Evolutionary conservation across 345 rosid genomes (phyloP), one percentile per base, ranked within the genome.

Genomic region (Arabis alpina): DNA sequence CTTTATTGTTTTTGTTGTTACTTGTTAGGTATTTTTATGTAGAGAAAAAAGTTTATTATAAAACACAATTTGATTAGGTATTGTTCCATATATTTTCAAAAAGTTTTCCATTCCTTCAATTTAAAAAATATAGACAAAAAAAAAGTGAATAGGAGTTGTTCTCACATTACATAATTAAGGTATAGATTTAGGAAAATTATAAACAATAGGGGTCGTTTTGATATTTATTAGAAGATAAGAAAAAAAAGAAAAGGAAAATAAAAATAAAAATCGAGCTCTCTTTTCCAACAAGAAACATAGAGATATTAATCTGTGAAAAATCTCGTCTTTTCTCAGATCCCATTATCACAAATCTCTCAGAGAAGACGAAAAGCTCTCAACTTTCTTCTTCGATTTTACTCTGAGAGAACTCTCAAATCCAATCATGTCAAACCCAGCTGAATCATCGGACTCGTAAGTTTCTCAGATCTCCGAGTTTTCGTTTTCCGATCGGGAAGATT

Each of bases 391-490:
- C 62, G 69, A 24, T 66, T 53, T 66, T 49, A 19, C 23, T 59
- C 66, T 28, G 44, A 50, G 11, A 32, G 57, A n/a, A n/a, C 62
- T 23, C 59, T 66, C 77, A 8, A 51, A 23, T 16, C 32, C 50
- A 34, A 55, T 32, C 74, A 92, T 92, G 98, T 49, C 93, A 10
- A 79, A 79, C 63, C 90, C 89, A 78, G 85, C 96, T 11, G 98
- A 92, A 82, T 85, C 98, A 25, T 92, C 98, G 11, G 95, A 87
- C 84, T 71, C 97, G 98, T 92, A 83, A 80, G 90, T 64, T 19
- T 24, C 67, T 55, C 82, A 77, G 90, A 84, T 87, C 89, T 83
- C 68, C 45, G 39, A 45, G 24, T 48, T 73, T 52, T 24, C 12
- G 10, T 28, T 63, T 7, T 10, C 32, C 52, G 15, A 47, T 47